phyloP scores from a whole-genome alignment of 495 filamentous ascomycete genomes.

The Neurospora sp. region DNA sequence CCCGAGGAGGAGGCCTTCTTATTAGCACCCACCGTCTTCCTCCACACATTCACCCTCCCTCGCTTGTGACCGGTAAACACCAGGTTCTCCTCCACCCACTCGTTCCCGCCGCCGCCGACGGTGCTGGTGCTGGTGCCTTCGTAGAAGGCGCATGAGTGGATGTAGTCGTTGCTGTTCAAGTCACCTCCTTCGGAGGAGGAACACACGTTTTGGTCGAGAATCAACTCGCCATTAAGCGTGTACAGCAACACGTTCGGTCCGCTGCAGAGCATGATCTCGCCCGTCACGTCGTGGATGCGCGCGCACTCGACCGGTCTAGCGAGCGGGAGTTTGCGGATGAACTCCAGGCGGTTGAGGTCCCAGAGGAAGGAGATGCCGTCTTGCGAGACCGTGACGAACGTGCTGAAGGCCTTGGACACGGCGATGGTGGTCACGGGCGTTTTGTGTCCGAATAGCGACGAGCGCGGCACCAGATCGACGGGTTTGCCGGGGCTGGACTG shows the following conservation, averaged over 20 bases:
- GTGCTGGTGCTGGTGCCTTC: slow-evolving; percentile 44
- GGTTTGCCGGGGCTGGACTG: slow-evolving; percentile 45
- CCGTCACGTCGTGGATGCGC: slow-evolving; percentile 78
- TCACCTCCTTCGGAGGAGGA: slow-evolving; percentile 23
- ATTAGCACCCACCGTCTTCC: slow-evolving; percentile 28
- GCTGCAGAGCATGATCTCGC: slow-evolving; percentile 76
- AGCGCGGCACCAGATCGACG: slow-evolving; percentile 71
- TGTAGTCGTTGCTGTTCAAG: slow-evolving; percentile 46
- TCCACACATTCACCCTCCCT: slow-evolving; percentile 73
- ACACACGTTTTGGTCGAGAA: slow-evolving; percentile 73
- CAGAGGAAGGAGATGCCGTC: slow-evolving; percentile 82
- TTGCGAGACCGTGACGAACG: slow-evolving; percentile 66
- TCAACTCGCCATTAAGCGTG: slow-evolving; percentile 74
- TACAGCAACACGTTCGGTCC: slow-evolving; percentile 66
- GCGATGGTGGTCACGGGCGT: slow-evolving; percentile 70
- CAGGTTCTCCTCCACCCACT: slow-evolving; percentile 82
- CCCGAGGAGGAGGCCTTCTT: neutral
- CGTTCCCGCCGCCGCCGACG: slow-evolving; percentile 47
- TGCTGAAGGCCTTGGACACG: slow-evolving; percentile 76
- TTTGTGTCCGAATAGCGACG: slow-evolving; percentile 82
- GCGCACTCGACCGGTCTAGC: slow-evolving; percentile 53
- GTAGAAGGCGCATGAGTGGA: slow-evolving; percentile 82
- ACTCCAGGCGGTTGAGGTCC: slow-evolving; percentile 84
- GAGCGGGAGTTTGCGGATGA: slow-evolving; percentile 63
- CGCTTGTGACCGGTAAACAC: slow-evolving; percentile 80